phyloP scores from a whole-genome alignment of 2,329 filamentous ascomycete genomes.

The Pleomassaria siparia region DNA sequence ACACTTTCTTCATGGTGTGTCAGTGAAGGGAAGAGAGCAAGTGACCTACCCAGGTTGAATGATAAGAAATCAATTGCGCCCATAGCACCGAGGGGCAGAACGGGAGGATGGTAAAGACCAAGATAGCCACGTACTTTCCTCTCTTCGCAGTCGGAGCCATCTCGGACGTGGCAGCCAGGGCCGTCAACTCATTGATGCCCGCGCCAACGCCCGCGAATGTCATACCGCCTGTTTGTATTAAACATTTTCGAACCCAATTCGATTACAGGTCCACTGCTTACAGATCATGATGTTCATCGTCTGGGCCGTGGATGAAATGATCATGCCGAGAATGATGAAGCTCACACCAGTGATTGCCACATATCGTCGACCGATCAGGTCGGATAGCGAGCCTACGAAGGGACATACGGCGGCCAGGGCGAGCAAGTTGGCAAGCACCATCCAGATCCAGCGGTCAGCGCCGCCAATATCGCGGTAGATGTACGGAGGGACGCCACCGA shows the following conservation, averaged over 20 bases:
- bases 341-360: slow-evolving; percentile 29
- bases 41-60: slow-evolving; percentile 47
- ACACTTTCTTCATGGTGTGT: too few relatives aligned
- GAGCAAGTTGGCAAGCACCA: slow-evolving; percentile 53
- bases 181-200: slow-evolving; percentile 68
- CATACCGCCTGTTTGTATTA: slow-evolving; percentile 17
- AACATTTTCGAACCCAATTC: background rate
- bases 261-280: background rate
- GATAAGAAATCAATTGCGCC: slow-evolving; percentile 57
- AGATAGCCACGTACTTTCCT: slow-evolving; percentile 61
- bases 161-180: slow-evolving; percentile 67
- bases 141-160: slow-evolving; percentile 66
- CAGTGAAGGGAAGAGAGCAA: background rate
- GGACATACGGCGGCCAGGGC: slow-evolving; percentile 59
- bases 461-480: slow-evolving; percentile 64
- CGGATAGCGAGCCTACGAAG: slow-evolving; percentile 58
- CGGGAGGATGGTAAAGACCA: slow-evolving; percentile 63
- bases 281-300: slow-evolving; percentile 30
- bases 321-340: slow-evolving; percentile 41
- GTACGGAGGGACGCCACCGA: slow-evolving; percentile 39
- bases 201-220: slow-evolving; percentile 64
- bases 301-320: slow-evolving; percentile 27
- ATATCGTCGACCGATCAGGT: slow-evolving; percentile 32
- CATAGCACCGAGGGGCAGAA: slow-evolving; percentile 65
- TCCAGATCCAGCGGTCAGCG: slow-evolving; percentile 61